These are phyloP conservation scores for Umbellularia californica DNA, from an alignment of 164 flowering plant species.

Conservation along the genomic window DNA sequence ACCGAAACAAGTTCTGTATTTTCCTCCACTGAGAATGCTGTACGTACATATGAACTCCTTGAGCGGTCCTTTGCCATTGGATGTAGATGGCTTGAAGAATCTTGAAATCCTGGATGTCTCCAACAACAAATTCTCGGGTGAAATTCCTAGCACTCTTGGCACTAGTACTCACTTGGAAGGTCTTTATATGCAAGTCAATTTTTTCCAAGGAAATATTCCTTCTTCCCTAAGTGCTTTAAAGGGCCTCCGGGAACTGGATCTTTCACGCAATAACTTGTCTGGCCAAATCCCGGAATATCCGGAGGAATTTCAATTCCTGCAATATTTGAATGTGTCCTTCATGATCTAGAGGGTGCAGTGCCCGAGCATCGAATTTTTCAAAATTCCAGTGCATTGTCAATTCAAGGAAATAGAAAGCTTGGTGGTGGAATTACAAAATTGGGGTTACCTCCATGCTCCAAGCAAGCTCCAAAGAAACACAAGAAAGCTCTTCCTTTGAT, in stretches of 20 bases:
- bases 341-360: conserved; percentile 35
- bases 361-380: conserved; percentile 32
- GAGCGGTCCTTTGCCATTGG: conserved; percentile 20
- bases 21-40: neutral
- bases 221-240: conserved; percentile 12
- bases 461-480: conserved; percentile 10
- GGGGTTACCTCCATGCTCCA: conserved; percentile 12
- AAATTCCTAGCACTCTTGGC: too few relatives aligned
- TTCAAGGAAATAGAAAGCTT: conserved; percentile 1
- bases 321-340: conserved; percentile 29
- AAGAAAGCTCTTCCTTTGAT: too few relatives aligned
- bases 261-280: conserved; percentile 28
- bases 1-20: neutral
- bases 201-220: conserved; percentile 23
- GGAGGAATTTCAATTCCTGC: conserved; percentile 7
- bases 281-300: conserved; percentile 24
- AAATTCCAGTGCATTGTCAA: conserved; percentile 21
- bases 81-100: conserved; percentile 18
- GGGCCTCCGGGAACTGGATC: conserved; percentile 15
- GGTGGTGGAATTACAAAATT: conserved; percentile 7
- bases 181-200: conserved; percentile 20
- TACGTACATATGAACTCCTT: conserved; percentile 10
- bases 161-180: neutral
- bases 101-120: conserved; percentile 16
- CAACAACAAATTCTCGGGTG: too few relatives aligned